Percentiles rank a stretch among this genome's conserved stretches.
These are phyloP conservation scores for Phytophthora palmivora DNA, from an alignment of 352 stramenopile species.

Conservation along the genomic window DNA sequence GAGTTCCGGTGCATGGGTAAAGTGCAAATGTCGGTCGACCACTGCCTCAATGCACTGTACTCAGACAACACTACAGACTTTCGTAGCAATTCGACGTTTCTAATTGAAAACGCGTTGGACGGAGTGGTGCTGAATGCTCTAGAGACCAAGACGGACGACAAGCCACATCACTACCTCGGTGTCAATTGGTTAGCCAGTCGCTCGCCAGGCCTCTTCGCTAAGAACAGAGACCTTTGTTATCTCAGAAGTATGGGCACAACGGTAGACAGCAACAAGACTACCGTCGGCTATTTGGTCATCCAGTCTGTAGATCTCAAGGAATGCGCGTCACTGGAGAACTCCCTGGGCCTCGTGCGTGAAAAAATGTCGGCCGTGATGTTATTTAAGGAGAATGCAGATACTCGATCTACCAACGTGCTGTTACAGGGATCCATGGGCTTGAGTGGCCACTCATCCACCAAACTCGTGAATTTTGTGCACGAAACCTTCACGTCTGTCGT, in stretches of 20 bases:
- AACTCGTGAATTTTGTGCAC: slow-evolving; percentile 56
- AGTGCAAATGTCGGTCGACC: slow-evolving; percentile 52
- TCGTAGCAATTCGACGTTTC: slow-evolving; percentile 58
- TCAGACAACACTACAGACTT: slow-evolving; percentile 68
- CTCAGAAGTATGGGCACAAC: slow-evolving; percentile 60
- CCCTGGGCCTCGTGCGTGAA: slow-evolving; percentile 54
- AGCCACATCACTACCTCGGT: slow-evolving; percentile 68
- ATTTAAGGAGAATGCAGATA: slow-evolving; percentile 58
- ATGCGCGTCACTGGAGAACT: slow-evolving; percentile 58
- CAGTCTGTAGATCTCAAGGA: slow-evolving; percentile 67
- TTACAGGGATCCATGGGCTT: slow-evolving; percentile 63
- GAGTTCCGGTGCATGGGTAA: slow-evolving; percentile 78
- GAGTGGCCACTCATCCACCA: slow-evolving; percentile 48
- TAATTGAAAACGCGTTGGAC: slow-evolving; percentile 68
- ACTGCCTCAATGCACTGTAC: slow-evolving; percentile 62
- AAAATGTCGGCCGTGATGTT: slow-evolving; percentile 67
- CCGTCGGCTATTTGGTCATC: slow-evolving; percentile 64
- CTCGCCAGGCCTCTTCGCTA: slow-evolving; percentile 56
- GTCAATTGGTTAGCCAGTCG: slow-evolving; percentile 69
- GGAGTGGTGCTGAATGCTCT: slow-evolving; percentile 65
- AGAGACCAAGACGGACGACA: slow-evolving; percentile 40
- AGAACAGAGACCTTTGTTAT: slow-evolving; percentile 70
- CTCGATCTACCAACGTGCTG: slow-evolving; percentile 51
- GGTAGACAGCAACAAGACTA: slow-evolving; percentile 46
- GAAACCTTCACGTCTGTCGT: slow-evolving; percentile 67